A percentile compares a stretch with the other conserved stretches of the same genome.
These are phyloP conservation scores for Leccinellum albellum DNA, from an alignment of 768 basidiomycete species.

Conservation along the genomic window DNA sequence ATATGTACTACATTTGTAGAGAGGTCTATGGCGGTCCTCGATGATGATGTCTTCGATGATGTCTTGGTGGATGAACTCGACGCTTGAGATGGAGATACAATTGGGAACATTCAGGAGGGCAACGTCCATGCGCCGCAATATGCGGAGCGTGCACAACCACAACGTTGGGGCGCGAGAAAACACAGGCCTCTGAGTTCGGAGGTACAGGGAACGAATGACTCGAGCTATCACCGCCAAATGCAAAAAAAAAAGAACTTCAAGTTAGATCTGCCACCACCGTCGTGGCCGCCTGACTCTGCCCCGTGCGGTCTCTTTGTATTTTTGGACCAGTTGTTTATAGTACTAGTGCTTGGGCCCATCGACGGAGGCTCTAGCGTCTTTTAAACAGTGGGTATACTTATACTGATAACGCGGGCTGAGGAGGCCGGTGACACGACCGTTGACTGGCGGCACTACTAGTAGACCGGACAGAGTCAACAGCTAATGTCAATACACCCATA, in stretches of 20 bases:
- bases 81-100: background rate
- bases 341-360: slow-evolving; percentile 52
- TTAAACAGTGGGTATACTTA: slow-evolving; percentile 61
- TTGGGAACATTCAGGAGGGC: background rate
- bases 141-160: background rate
- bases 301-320: slow-evolving; percentile 66
- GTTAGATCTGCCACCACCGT: slow-evolving; percentile 69
- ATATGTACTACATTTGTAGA: background rate
- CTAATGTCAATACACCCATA: no score
- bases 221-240: no score
- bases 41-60: background rate
- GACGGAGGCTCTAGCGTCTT: slow-evolving; percentile 65
- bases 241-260: no score
- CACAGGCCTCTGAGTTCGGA: no score
- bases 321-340: slow-evolving; percentile 58
- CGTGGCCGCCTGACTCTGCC: slow-evolving; percentile 66
- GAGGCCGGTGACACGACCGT: no score
- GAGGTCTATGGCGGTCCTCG: no score
- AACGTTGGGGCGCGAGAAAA: background rate
- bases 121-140: background rate
- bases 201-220: no score
- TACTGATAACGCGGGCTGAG: slow-evolving; percentile 42
- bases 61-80: no score
- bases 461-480: no score
- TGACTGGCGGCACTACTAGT: no score